These are phyloP conservation scores for Fusarium avenaceum DNA, from an alignment of 2,329 filamentous ascomycete species.

Conservation along the genomic window DNA sequence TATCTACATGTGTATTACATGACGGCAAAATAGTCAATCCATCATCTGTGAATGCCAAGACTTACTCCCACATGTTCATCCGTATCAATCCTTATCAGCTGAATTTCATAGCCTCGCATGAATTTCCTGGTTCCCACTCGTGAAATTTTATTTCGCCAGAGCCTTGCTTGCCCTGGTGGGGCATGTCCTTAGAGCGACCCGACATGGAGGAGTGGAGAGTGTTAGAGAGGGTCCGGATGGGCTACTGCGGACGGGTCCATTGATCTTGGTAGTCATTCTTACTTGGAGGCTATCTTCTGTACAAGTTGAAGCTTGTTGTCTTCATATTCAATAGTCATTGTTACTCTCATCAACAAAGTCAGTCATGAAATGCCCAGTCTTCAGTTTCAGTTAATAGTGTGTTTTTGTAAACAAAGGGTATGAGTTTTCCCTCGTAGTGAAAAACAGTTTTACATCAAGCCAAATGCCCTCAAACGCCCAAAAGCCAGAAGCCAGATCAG, in stretches of 20 bases:
- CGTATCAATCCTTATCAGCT: neutral
- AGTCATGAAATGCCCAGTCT: neutral
- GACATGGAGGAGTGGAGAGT: neutral
- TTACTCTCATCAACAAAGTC: neutral
- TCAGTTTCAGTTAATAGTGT: constrained; percentile 43
- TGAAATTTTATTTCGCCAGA: constrained; percentile 38
- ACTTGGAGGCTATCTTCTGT: neutral
- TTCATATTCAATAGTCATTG: neutral
- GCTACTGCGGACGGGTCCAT: neutral
- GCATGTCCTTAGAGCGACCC: neutral
- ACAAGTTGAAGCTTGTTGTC: neutral
- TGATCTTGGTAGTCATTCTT: neutral
- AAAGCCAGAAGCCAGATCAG: constrained; percentile 49
- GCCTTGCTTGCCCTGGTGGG: constrained; percentile 49
- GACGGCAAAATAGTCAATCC: too few species aligned
- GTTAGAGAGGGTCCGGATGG: too few species aligned
- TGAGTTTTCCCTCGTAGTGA: constrained; percentile 50
- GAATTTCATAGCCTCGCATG: constrained; percentile 46
- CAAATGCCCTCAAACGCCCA: constrained; percentile 55
- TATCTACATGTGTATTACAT: too few species aligned
- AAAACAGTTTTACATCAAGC: constrained; percentile 51
- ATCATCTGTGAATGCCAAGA: neutral
- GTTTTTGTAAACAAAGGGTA: constrained; percentile 51
- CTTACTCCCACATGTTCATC: neutral
- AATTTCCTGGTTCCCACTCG: constrained; percentile 35